phyloP scores from a whole-genome alignment of 1,284 basidiomycete species.

The Heterobasidion parviporum region DNA sequence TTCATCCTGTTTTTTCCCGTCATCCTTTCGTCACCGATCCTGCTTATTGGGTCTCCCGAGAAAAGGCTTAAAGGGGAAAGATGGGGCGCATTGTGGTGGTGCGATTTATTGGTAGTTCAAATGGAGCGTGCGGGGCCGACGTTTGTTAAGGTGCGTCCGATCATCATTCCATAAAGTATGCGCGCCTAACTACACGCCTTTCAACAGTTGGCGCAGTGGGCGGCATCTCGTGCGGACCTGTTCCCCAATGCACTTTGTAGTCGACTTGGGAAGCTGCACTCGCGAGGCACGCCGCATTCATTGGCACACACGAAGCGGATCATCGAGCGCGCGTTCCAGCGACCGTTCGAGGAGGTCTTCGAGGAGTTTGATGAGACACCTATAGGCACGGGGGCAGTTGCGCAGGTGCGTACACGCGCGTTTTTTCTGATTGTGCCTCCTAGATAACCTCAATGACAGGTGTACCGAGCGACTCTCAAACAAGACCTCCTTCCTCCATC shows the following conservation, averaged over 20 bases:
- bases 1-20: conserved; percentile 85
- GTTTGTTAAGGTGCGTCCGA: conserved; percentile 79
- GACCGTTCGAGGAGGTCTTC: conserved; percentile 84
- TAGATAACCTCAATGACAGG: conserved; percentile 31
- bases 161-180: background rate
- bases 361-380: conserved; percentile 83
- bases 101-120: conserved; percentile 76
- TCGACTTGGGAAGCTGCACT: conserved; percentile 83
- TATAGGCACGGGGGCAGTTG: conserved; percentile 97
- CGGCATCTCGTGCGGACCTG: conserved; percentile 89
- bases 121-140: conserved; percentile 97
- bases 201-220: conserved; percentile 93
- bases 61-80: conserved; percentile 55
- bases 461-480: conserved; percentile 82
- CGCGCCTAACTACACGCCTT: background rate
- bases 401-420: conserved; percentile 56
- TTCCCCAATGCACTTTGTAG: conserved; percentile 92
- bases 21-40: conserved; percentile 77
- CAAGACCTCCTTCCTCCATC: conserved; percentile 78
- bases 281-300: conserved; percentile 80
- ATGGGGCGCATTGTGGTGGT: conserved; percentile 95
- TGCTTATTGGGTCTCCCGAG: conserved; percentile 66
- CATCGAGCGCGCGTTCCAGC: conserved; percentile 80
- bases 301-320: conserved; percentile 77
- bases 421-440: background rate